Evolutionary conservation across 805 yeast genomes (phyloP).

Genomic region (Candida sanyiensis): DNA sequence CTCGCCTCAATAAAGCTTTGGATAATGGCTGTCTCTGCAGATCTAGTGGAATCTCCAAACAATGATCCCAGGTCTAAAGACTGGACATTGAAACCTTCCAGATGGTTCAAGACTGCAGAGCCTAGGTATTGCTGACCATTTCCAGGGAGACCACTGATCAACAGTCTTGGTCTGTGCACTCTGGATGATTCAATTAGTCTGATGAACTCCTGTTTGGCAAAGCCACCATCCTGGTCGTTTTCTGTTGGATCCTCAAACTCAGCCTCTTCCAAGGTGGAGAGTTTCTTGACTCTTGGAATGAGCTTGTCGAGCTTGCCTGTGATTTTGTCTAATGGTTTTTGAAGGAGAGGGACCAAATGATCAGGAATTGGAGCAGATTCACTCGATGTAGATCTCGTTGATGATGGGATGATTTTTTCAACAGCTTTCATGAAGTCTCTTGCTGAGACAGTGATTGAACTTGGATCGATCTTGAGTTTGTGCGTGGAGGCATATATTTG

Average conservation of each 20-base stretch:
- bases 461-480: slow-evolving; percentile 69
- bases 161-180: slow-evolving; percentile 73
- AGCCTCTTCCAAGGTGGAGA: slow-evolving; percentile 64
- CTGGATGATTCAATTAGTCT: slow-evolving; percentile 49
- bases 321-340: slow-evolving; percentile 42
- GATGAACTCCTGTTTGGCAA: slow-evolving; percentile 59
- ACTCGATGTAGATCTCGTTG: slow-evolving; percentile 76
- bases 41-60: slow-evolving; percentile 69
- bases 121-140: slow-evolving; percentile 84
- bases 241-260: slow-evolving; percentile 53
- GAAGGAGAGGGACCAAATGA: slow-evolving; percentile 57
- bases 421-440: slow-evolving; percentile 83
- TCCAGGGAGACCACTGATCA: slow-evolving; percentile 69
- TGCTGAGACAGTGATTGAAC: slow-evolving; percentile 64
- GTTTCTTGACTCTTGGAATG: slow-evolving; percentile 53
- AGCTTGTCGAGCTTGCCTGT: slow-evolving; percentile 45
- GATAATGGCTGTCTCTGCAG: slow-evolving; percentile 79
- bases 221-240: slow-evolving; percentile 57
- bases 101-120: slow-evolving; percentile 69
- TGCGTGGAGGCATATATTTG: slow-evolving; percentile 78
- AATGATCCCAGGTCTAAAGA: slow-evolving; percentile 74
- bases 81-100: slow-evolving; percentile 90
- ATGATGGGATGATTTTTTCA: slow-evolving; percentile 85
- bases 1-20: slow-evolving; percentile 83
- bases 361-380: slow-evolving; percentile 77